These are phyloP conservation scores for Posidonia oceanica DNA, from an alignment of 116 monocot species.

Conservation along the genomic window DNA sequence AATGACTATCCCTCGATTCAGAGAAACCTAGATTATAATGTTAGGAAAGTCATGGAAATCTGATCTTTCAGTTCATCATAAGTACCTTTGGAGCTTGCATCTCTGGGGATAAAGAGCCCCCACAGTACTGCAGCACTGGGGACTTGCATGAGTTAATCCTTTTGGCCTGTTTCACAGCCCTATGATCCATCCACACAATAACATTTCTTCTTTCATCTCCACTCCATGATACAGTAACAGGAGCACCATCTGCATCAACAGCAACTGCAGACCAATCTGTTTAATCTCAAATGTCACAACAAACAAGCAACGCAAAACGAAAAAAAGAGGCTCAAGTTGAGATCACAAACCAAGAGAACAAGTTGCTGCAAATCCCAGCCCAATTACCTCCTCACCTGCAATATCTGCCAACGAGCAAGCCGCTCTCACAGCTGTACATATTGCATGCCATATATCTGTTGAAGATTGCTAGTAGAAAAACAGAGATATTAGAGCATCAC, in stretches of 20 bases:
- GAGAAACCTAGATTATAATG: too few species aligned
- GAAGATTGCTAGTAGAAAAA: conserved; percentile 79
- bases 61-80: background rate
- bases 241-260: conserved; percentile 88
- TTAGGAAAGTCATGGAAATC: too few species aligned
- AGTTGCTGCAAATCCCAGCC: conserved; percentile 92
- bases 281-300: background rate
- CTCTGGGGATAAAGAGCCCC: conserved; percentile 87
- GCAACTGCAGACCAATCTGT: conserved; percentile 47
- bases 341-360: conserved; percentile 79
- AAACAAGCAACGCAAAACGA: background rate
- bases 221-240: conserved; percentile 89
- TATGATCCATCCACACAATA: conserved; percentile 98
- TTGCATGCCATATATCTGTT: conserved; percentile 95
- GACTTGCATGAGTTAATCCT: conserved; percentile 66
- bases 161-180: conserved; percentile 89
- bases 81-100: conserved; percentile 97
- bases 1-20: too few species aligned
- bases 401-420: conserved; percentile 53
- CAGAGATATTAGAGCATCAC: background rate
- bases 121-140: conserved; percentile 82
- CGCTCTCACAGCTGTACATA: conserved; percentile 81
- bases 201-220: conserved; percentile 89
- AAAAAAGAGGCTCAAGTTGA: background rate
- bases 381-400: conserved; percentile 46